These are phyloP conservation scores for Canavalia ensiformis DNA, from an alignment of 306 rosid genomes.

Conservation along the genomic window DNA sequence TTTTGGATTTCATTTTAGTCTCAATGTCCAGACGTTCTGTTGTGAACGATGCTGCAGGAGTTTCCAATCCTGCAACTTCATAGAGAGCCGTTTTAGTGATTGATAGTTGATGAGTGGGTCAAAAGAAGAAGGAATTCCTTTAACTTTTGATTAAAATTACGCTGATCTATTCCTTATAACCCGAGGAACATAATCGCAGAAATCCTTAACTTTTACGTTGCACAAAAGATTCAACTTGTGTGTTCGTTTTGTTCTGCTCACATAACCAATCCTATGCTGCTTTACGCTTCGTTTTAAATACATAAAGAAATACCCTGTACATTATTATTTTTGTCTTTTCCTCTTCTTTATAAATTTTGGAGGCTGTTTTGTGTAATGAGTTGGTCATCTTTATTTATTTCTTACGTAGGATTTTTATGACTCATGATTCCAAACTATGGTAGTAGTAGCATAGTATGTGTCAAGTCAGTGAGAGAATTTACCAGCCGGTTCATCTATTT, in stretches of 20 bases:
- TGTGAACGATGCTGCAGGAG: slow-evolving; percentile 14
- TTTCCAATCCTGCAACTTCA: slow-evolving; percentile 23
- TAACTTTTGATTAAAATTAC: slow-evolving; percentile 5
- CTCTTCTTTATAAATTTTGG: slow-evolving; percentile 7
- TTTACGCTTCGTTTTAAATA: background rate
- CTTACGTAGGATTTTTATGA: slow-evolving; percentile 8
- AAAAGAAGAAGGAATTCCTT: slow-evolving; percentile 25
- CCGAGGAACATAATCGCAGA: background rate
- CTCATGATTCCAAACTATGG: slow-evolving; percentile 19
- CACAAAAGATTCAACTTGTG: slow-evolving; percentile 21
- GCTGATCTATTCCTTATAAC: slow-evolving; percentile 18
- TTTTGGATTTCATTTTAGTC: slow-evolving; percentile 8
- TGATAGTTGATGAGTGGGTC: slow-evolving; percentile 3
- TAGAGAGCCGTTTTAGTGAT: slow-evolving; percentile 27
- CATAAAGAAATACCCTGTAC: background rate
- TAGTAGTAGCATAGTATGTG: slow-evolving; percentile 9
- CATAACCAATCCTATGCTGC: slow-evolving; percentile 4
- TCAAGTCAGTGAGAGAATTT: slow-evolving; percentile 34
- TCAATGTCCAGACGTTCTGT: background rate
- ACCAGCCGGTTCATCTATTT: slow-evolving; percentile 1
- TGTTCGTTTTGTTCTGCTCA: slow-evolving; percentile 6
- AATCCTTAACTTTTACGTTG: slow-evolving; percentile 1
- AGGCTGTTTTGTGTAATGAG: slow-evolving; percentile 34
- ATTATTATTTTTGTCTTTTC: slow-evolving; percentile 27
- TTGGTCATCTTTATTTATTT: slow-evolving; percentile 35